Evolutionary conservation across 441 rosid genomes (phyloP).

Genomic region (Dalechampia spathulata): DNA sequence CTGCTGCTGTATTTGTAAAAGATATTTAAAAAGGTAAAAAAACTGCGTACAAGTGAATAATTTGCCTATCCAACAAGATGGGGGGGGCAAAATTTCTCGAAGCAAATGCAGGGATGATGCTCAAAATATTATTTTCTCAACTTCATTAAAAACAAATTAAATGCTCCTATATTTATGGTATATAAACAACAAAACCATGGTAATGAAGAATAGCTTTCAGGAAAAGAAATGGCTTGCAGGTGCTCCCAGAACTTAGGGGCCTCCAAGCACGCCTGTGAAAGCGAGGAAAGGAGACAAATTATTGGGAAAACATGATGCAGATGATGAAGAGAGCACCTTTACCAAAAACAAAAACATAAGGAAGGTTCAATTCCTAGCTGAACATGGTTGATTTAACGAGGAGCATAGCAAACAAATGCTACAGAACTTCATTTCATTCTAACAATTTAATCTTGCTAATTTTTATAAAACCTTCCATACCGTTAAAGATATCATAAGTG

Average conservation of each 20-base stretch:
- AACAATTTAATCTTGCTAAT: neutral
- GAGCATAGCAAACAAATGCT: neutral
- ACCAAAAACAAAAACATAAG: neutral
- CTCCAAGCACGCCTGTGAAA: neutral
- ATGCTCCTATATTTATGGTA: neutral
- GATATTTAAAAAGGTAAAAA: neutral
- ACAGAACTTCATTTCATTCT: neutral
- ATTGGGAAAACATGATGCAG: neutral
- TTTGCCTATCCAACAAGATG: neutral
- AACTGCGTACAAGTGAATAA: neutral
- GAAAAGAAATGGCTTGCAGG: no score
- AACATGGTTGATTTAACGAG: neutral
- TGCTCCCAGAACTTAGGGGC: no score
- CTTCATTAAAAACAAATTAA: neutral
- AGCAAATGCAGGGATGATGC: neutral
- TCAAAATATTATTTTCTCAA: neutral
- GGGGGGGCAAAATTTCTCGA: neutral
- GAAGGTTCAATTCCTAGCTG: neutral
- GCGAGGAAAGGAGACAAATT: neutral
- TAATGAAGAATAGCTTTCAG: no score
- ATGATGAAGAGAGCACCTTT: no score
- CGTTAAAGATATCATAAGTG: neutral
- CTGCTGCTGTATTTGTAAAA: neutral
- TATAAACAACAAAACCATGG: neutral
- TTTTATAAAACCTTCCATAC: neutral